Evolutionary conservation across 805 yeast genomes (phyloP).

Genomic region (Yarrowia deformans): DNA sequence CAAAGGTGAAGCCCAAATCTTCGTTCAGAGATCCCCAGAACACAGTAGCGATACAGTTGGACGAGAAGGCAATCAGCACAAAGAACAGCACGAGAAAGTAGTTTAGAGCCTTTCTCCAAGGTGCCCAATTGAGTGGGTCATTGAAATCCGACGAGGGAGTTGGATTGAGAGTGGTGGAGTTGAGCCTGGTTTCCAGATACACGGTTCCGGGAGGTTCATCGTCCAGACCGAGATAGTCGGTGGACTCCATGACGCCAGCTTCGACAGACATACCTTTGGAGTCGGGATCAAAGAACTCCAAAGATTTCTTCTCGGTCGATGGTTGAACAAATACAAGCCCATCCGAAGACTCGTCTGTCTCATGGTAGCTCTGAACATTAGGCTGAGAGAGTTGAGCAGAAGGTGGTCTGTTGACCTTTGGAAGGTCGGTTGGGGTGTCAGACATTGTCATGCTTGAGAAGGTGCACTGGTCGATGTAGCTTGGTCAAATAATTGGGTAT

Average conservation of each 20-base stretch:
- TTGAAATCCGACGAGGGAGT: constrained; percentile 8
- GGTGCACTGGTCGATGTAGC: too few species aligned
- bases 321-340: not conserved
- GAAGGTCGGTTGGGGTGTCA: not conserved
- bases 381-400: not conserved
- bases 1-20: constrained; percentile 7
- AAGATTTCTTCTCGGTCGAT: too few species aligned
- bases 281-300: not conserved
- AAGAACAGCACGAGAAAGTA: constrained; percentile 4
- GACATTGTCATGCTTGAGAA: not conserved
- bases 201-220: constrained; percentile 5
- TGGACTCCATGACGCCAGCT: not conserved
- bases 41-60: constrained; percentile 10
- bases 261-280: not conserved
- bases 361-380: not conserved
- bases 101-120: constrained; percentile 19
- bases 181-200: not conserved
- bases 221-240: not conserved
- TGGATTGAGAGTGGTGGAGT: not conserved
- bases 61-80: not conserved
- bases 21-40: constrained; percentile 8
- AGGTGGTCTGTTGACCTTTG: not conserved
- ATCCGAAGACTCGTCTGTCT: not conserved
- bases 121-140: constrained; percentile 10
- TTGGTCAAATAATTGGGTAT: too few species aligned